These are phyloP conservation scores for Cutaneotrichosporon sp. DNA, from an alignment of 1,284 basidiomycete species.

Conservation along the genomic window DNA sequence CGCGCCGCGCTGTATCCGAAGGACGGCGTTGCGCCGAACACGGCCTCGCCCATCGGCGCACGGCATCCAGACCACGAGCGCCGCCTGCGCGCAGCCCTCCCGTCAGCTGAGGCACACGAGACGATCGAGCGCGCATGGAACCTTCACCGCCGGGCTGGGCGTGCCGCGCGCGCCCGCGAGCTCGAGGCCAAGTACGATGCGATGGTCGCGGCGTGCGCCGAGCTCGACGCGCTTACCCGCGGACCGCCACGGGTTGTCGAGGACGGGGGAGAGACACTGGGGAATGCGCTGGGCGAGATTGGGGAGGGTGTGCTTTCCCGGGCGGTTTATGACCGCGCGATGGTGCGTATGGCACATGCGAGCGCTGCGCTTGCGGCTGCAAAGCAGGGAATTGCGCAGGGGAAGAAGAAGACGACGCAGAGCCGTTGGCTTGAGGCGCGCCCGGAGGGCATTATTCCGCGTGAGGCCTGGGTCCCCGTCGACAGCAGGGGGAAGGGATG, in stretches of 20 bases:
- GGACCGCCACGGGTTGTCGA: background rate
- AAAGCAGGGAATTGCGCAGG: conserved; percentile 42
- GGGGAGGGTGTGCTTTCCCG: conserved; percentile 16
- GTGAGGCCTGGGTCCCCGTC: conserved; percentile 46
- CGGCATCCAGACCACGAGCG: conserved; percentile 69
- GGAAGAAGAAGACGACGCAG: conserved; percentile 59
- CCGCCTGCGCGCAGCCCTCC: conserved; percentile 69
- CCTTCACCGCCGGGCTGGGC: conserved; percentile 68
- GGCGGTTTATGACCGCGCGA: conserved; percentile 65
- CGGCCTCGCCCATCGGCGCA: conserved; percentile 64
- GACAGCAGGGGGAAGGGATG: conserved; percentile 47
- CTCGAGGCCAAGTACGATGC: conserved; percentile 66
- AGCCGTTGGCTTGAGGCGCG: conserved; percentile 68
- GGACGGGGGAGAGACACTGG: background rate
- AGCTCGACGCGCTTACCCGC: conserved; percentile 56
- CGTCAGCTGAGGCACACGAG: conserved; percentile 80
- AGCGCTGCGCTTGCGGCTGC: conserved; percentile 10
- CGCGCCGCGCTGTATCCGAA: conserved; percentile 72
- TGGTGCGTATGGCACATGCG: conserved; percentile 59
- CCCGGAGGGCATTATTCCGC: conserved; percentile 74
- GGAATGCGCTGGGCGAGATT: conserved; percentile 2
- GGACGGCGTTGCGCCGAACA: conserved; percentile 52
- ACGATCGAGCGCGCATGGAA: conserved; percentile 91
- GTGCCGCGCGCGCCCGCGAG: conserved; percentile 63
- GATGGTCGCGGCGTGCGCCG: conserved; percentile 75